A percentile compares a stretch with the other conserved stretches of the same genome.
Evolutionary conservation across 1,139 yeast species (phyloP).

Genomic region (Hyphopichia buzzinii): DNA sequence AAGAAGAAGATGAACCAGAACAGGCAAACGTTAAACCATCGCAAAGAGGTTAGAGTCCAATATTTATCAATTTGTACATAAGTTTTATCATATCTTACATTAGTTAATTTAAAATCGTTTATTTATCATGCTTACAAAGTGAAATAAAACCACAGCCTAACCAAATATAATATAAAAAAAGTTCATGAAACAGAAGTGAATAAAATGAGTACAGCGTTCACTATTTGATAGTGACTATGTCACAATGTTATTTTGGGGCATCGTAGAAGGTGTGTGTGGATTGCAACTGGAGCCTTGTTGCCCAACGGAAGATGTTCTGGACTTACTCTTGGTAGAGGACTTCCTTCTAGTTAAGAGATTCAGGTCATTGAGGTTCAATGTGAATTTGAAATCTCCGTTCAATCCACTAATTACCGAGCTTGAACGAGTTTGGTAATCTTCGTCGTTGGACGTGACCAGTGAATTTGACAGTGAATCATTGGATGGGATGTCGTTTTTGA

Average conservation of each 20-base stretch:
- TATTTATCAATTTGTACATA: no score
- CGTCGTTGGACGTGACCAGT: conserved; percentile 11
- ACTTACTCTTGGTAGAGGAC: conserved; percentile 8
- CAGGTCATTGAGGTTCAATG: conserved; percentile 43
- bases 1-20: conserved; percentile 52
- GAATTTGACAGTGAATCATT: conserved; percentile 5
- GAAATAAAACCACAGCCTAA: no score
- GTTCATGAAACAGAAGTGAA: no score
- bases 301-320: conserved; percentile 1
- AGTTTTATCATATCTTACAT: no score
- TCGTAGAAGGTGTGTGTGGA: background rate
- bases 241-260: background rate
- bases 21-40: conserved; percentile 40
- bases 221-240: background rate
- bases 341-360: conserved; percentile 40
- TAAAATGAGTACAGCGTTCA: no score
- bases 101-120: no score
- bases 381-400: conserved; percentile 42
- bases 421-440: conserved; percentile 39
- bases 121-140: no score
- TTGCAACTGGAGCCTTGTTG: background rate
- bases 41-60: conserved; percentile 22
- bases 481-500: conserved; percentile 5
- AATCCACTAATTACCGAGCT: conserved; percentile 42
- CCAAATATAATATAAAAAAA: no score